phyloP scores from a whole-genome alignment of 2,329 filamentous ascomycete genomes.

The Dendrostoma leiphaemia region DNA sequence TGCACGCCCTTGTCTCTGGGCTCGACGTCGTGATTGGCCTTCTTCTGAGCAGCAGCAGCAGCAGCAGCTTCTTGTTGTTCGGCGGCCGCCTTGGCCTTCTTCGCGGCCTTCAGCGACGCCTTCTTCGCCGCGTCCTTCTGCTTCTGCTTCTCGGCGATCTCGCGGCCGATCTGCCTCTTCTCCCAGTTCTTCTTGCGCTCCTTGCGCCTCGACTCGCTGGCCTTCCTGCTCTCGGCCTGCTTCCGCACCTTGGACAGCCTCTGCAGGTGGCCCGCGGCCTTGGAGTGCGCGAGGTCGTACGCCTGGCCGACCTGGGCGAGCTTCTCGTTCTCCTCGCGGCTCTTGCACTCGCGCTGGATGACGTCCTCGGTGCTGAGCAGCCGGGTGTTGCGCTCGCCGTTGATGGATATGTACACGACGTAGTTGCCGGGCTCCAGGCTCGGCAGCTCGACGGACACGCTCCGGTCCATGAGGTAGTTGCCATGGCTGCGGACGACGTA shows the following conservation, averaged over 20 bases:
- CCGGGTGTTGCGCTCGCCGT: constrained; percentile 57
- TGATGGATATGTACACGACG: constrained; percentile 72
- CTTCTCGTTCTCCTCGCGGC: constrained; percentile 71
- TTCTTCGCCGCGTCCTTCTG: constrained; percentile 42
- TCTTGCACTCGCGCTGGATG: constrained; percentile 61
- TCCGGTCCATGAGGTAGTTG: constrained; percentile 64
- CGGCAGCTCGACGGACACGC: constrained; percentile 70
- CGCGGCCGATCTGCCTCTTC: constrained; percentile 34
- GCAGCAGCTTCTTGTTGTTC: constrained; percentile 23
- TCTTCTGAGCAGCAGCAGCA: constrained; percentile 23
- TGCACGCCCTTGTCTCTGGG: constrained; percentile 17
- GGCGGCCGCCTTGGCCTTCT: constrained; percentile 33
- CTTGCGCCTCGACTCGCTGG: constrained; percentile 42
- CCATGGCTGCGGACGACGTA: constrained; percentile 55
- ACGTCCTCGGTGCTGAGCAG: constrained; percentile 61
- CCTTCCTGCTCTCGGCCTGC: constrained; percentile 45
- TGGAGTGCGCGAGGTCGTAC: constrained; percentile 69
- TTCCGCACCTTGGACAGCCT: constrained; percentile 48
- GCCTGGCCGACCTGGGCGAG: constrained; percentile 67
- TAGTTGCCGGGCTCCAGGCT: constrained; percentile 73
- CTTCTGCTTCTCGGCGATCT: constrained; percentile 37
- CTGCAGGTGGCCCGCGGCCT: constrained; percentile 37
- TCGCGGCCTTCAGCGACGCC: constrained; percentile 35
- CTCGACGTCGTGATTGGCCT: constrained; percentile 19
- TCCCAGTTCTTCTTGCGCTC: constrained; percentile 38